Evolutionary conservation across 73 alveolate genomes (phyloP), one percentile per base, ranked within the genome.

Genomic region (Paramecium caudatum): DNA sequence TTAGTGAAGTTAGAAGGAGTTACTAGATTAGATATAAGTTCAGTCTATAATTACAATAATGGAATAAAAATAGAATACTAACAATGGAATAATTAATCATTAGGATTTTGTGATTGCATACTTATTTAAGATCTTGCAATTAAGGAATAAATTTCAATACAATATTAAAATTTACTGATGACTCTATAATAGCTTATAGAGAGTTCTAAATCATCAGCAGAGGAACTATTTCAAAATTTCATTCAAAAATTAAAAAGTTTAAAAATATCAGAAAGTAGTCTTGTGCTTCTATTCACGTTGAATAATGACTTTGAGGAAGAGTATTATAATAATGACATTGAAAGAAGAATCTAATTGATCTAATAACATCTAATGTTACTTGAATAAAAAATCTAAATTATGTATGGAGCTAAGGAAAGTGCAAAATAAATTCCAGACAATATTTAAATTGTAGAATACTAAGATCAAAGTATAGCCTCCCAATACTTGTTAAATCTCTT

Each of bases 401-500:
- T 55, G 8, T 55, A 55, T 23, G 80, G 8, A 0, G 30, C 23
- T 27, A 43, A 55, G 9, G 80, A 55, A 55, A 4, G 30, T 55
- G 80, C 80, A 4, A 55, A 55, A 21, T 10, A 8, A 2, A 55
- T 27, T 27, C 13, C 23, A 55, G 80, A 55, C 16, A 55, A 10
- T 43, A 55, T 55, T 55, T 37, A 55, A 55, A 55, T 55, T 19
- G 30, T 55, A 7, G 23, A 23, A 55, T 55, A 55, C 45, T 43
- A 37, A 55, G 80, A 55, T 27, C 30, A 27, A 16, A 43, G 30
- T 55, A 23, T 55, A 10, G 30, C 80, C 30, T 27, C 80, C 30
- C 46, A 55, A 55, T 55, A 55, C 30, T 55, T 55, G 23, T 21
- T 55, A 19, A 55, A 55, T 55, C 80, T 55, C 80, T 55, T 55